Base-by-base conservation (phyloP, 805 yeast species). In the Komagataella phaffii region DNA sequence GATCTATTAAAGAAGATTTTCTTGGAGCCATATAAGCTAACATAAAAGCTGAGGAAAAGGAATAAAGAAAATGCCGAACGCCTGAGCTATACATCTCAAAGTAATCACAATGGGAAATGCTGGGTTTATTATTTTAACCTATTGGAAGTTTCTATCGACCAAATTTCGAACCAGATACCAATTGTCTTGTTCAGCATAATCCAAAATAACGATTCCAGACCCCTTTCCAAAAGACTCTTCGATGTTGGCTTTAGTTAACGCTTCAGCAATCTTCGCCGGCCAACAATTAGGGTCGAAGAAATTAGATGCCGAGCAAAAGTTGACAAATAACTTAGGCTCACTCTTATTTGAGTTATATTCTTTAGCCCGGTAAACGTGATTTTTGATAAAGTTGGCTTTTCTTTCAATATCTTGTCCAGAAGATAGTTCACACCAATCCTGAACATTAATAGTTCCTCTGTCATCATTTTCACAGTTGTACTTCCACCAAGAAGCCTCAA, bases 1-100 rank as follows among this genome's bases (percentile, higher is more conserved):
- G 99, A 49, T 86, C 95, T 68, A 91, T 93, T 62, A 93, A 91
- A 68, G 99, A 93, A 71, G 99, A 93, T 72, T 93, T 88, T 66
- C 75, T 93, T 68, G 99, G 99, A 19, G 47, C 24, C n/a, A 24
- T 45, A 14, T 45, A 45, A 45, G 12, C 21, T 14, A 45, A 45
- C 21, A 44, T 17, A 44, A 19, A 44, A 7, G 14, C 10, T 12
- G 30, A 45, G 12, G 7, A 18, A 21, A 45, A 14, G n/a, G 19
- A 45, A 45, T 7, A 30, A 30, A 30, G 12, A 30, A 8, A 8
- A 14, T 14, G 6, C 14, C 14, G 12, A 30, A 10, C 14, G 14
- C 4, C 14, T 30, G 12, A 14, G 40, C 14, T 30, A 7, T 30
- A 30, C 14, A 30, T 10, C 10, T 30, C 12, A 47, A 17, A 47